Evolutionary conservation across 768 basidiomycete species (phyloP), one percentile per base, ranked within the genome.

Genomic region (Hericium rajendrae): DNA sequence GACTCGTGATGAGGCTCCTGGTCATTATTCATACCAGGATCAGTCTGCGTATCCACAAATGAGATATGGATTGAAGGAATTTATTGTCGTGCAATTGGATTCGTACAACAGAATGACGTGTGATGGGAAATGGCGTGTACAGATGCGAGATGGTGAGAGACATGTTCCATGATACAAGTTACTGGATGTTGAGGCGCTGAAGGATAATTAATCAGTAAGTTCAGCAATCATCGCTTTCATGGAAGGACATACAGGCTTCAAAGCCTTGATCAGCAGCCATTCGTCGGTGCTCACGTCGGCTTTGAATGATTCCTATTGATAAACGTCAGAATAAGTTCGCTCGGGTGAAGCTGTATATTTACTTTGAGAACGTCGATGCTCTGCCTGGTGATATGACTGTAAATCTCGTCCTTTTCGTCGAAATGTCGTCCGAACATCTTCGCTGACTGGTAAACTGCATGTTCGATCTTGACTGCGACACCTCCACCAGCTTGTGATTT

Each of bases 381-480:
- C 70, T 86, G 85, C 50, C 95, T 82, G 38, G 91, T 88, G 68
- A 99, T 87, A 59, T 88, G 87, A 54, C 92, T 94, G 54, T 94
- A 77, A 40, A 97, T 69, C 64, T 97, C 97, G 69, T 98, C 94
- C 72, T 95, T 91, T 49, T 97, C 94, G 65, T 90, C 88, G 67
- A 94, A 97, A 72, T 97, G 95, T 63, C 94, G 84, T 5, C 94
- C 94, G 67, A 89, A 97, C 84, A 93, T 87, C 73, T 94, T 95
- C 28, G 93, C 85, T 24, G 89, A 88, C 72, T 97, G 89, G 71
- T 98, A 94, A 11, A 94, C 87, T 3, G 94, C 94, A 69, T 95
- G 90, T 70, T 98, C 97, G 59, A 98, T 97, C 79, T 98, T 99
- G 64, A 98, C 90, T 0, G 97, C 95, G 13, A 97, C 94, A 67